These are phyloP conservation scores for Orbilia oligospora DNA, from an alignment of 2,329 filamentous ascomycete species.

Conservation along the genomic window DNA sequence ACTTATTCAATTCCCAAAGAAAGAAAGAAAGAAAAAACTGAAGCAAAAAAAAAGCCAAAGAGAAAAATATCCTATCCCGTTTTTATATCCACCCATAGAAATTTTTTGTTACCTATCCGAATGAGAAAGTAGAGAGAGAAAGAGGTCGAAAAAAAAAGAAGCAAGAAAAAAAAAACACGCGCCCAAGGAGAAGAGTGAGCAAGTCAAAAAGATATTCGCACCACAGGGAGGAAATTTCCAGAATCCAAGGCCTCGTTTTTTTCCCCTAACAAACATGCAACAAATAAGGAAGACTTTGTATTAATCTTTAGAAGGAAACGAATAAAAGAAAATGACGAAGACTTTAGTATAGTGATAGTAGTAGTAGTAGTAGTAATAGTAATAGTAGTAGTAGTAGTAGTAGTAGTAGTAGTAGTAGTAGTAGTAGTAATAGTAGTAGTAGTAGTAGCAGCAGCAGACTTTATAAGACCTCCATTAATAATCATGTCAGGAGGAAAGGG, in stretches of 20 bases:
- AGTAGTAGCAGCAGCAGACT: constrained; percentile 17
- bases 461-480: constrained; percentile 39
- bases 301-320: constrained; percentile 41
- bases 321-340: constrained; percentile 48
- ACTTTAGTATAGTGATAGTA: constrained; percentile 53
- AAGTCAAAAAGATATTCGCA: constrained; percentile 38
- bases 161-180: background rate
- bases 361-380: constrained; percentile 3
- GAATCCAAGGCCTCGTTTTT: constrained; percentile 49
- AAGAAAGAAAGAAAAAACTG: background rate
- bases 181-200: constrained; percentile 20
- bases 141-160: no score
- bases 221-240: constrained; percentile 33
- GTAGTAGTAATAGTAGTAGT: constrained; percentile 4
- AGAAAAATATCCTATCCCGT: constrained; percentile 10
- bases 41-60: background rate
- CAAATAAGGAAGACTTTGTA: constrained; percentile 62
- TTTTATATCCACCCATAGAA: constrained; percentile 33
- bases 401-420: no score
- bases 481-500: constrained; percentile 62
- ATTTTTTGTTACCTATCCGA: background rate
- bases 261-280: constrained; percentile 56
- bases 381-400: constrained; percentile 21
- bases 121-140: constrained; percentile 16
- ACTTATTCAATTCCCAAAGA: constrained; percentile 43